Base-by-base conservation (phyloP, 169 alveolate species). In the Plasmodium coatneyi region DNA sequence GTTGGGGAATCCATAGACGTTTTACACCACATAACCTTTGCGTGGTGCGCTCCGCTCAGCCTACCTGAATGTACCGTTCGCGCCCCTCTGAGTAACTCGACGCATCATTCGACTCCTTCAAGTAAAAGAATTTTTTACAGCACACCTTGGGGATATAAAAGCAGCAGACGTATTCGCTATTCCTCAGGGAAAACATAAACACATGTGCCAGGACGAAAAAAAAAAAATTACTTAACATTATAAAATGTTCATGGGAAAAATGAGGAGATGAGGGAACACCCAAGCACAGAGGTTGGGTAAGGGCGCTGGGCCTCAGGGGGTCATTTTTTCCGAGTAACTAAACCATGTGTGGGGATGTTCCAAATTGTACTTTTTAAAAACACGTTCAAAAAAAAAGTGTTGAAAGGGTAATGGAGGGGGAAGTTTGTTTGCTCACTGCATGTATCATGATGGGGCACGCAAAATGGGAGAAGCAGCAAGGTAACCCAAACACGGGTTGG, bases 31-130 rank as follows among this genome's bases (percentile, higher is more conserved):
- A 49, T 49, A 49, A 49, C 60, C 60, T 49, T 49, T 49, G 22
- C 9, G 16, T 2, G 60, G 25, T 3, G 60, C 22, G 6, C 60
- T 86, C 12, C 80, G 22, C 34, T 32, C 32, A 0, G 30, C 70
- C 41, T 86, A 86, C 93, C 60, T 86, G 93, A 22, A 86, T 52
- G 30, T 86, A 86, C 71, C 93, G 28, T 30, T 86, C 93, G 60
- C 41, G 60, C 72, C 93, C 93, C 22, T 86, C 93, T n/a, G 93
- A 86, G 36, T 52, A 76, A 3, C 32, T 36, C n/a, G 93, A 7
- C 49, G 70, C 86, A 74, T 86, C 86, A 86, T 39, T 74, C 30
- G 80, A 43, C n/a, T 86, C 93, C 80, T 41, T 86, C 71, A 86
- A 76, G 60, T 76, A 49, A 86, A 86, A 86, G 54, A 32, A 41